A percentile compares a stretch with the other conserved stretches of the same genome.
phyloP scores from a whole-genome alignment of 1,284 basidiomycete species.

The Malassezia furfur region DNA sequence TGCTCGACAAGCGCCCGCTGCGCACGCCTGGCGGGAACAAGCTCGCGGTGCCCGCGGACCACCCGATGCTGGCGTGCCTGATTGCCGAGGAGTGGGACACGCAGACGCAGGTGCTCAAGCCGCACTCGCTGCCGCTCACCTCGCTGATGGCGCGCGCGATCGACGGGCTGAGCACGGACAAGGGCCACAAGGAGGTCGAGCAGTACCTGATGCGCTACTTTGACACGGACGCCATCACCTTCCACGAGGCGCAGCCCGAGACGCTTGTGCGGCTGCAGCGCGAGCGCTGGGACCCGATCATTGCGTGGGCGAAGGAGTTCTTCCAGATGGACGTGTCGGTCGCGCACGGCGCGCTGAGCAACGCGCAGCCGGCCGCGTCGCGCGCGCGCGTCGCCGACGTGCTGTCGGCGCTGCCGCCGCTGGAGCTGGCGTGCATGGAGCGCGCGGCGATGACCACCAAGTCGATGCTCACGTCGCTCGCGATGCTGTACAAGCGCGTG shows the following conservation, averaged over 20 bases:
- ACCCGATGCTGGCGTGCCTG: constrained; percentile 66
- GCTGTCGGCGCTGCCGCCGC: constrained; percentile 17
- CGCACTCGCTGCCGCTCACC: constrained; percentile 85
- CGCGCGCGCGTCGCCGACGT: constrained; percentile 17
- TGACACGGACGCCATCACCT: constrained; percentile 91
- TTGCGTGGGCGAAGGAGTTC: constrained; percentile 70
- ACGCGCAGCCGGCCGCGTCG: constrained; percentile 19
- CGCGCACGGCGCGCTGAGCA: constrained; percentile 24
- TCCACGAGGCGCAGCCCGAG: constrained; percentile 68
- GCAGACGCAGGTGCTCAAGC: constrained; percentile 74
- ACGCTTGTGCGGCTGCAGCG: constrained; percentile 69
- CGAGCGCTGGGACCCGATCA: constrained; percentile 79
- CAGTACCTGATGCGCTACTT: constrained; percentile 73
- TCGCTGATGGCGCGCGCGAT: constrained; percentile 79
- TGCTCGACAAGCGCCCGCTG: constrained; percentile 72
- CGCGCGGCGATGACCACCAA: constrained; percentile 81
- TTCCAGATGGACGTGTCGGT: constrained; percentile 48
- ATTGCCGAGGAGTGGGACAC: constrained; percentile 95
- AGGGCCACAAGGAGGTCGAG: constrained; percentile 59
- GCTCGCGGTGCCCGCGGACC: constrained; percentile 63
- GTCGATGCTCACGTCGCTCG: constrained; percentile 78
- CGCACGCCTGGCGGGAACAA: constrained; percentile 75
- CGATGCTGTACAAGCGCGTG: constrained; percentile 62
- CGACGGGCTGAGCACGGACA: constrained; percentile 62
- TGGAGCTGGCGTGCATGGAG: constrained; percentile 62